These are phyloP conservation scores for Clarireedia homoeocarpa DNA, from an alignment of 2,329 filamentous ascomycete species.

Conservation along the genomic window DNA sequence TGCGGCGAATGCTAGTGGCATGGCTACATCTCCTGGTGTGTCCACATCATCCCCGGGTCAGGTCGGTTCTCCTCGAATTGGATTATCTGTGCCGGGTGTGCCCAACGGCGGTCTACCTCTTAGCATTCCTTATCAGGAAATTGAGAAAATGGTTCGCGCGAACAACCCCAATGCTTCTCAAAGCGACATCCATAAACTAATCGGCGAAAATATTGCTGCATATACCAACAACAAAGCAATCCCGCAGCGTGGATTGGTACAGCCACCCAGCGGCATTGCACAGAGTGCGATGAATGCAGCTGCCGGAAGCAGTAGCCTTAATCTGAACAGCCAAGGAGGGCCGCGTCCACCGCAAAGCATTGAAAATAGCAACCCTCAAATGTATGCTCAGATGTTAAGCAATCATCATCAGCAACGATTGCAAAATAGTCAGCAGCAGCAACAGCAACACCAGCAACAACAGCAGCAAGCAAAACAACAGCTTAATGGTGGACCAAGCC, in stretches of 20 bases:
- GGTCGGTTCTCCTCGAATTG: conserved; percentile 25
- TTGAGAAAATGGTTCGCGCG: conserved; percentile 1
- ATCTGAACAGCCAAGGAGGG: conserved; percentile 6
- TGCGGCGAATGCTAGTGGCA: conserved; percentile 36
- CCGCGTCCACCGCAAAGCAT: conserved; percentile 23
- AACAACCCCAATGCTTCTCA: background rate
- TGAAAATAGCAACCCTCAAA: conserved; percentile 35
- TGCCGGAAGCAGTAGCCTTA: conserved; percentile 31
- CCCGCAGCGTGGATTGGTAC: conserved; percentile 29
- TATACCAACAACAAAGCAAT: conserved; percentile 4
- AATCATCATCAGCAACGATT: conserved; percentile 34
- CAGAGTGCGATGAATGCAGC: conserved; percentile 44
- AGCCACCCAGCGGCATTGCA: conserved; percentile 34
- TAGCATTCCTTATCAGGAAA: background rate
- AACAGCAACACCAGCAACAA: conserved; percentile 17
- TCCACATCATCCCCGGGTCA: conserved; percentile 21
- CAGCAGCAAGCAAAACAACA: conserved; percentile 10
- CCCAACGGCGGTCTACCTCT: conserved; percentile 2
- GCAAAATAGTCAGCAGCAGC: conserved; percentile 26
- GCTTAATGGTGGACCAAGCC: conserved; percentile 12
- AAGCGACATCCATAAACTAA: conserved; percentile 8
- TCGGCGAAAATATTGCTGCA: conserved; percentile 30
- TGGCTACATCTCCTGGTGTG: conserved; percentile 33
- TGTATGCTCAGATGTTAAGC: conserved; percentile 45
- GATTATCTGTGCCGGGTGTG: conserved; percentile 13